Base-by-base conservation (phyloP, 2,329 filamentous ascomycete genomes). In the Phyllosticta citriasiana region DNA sequence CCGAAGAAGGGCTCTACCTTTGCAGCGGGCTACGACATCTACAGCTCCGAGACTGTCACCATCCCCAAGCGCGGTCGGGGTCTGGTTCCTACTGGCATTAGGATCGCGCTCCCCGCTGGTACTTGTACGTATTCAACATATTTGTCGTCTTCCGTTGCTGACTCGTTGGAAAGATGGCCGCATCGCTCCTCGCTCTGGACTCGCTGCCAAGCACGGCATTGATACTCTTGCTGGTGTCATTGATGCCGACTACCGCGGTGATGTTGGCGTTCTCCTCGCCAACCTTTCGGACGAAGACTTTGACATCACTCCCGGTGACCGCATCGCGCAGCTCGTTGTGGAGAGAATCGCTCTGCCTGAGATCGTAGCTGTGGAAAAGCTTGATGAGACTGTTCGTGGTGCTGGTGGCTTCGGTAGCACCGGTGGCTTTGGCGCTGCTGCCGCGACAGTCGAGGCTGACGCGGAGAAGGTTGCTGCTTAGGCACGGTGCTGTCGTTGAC, bases 171-270 rank as follows among this genome's bases (percentile, higher is more conserved):
- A 30, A 93, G 90, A 97, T 73, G 93, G 93, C 66, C 88, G 92
- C 62, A 85, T 96, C 60, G 92, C 92, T 2, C 92, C 92, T 9
- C 88, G 92, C 66, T 94, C 89, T n/a, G 91, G 91, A 55, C 86
- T 96, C 40, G 93, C 93, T 2, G 82, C 86, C 63, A 99, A 99
- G 79, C 86, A 97, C 78, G 94, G 92, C 77, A 97, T 99, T 73
- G 91, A 97, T 74, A 94, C 89, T 0, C 91, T 95, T 64, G 94
- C 94, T 0, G 94, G 94, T 60, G 94, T 99, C 65, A 97, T 99
- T 69, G 94, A 99, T 75, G 92, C 93, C 35, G 94, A 99, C 76
- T 99, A 99, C 79, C 84, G 94, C 40, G 94, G 94, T 22, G 89
- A 89, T 67, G 88, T 99, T 69, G 96, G 95, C 80, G 88, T 99